A percentile compares a stretch with the other conserved stretches of the same genome.
These are phyloP conservation scores for Asterophora lycoperdoides DNA, from an alignment of 768 basidiomycete genomes.

Conservation along the genomic window DNA sequence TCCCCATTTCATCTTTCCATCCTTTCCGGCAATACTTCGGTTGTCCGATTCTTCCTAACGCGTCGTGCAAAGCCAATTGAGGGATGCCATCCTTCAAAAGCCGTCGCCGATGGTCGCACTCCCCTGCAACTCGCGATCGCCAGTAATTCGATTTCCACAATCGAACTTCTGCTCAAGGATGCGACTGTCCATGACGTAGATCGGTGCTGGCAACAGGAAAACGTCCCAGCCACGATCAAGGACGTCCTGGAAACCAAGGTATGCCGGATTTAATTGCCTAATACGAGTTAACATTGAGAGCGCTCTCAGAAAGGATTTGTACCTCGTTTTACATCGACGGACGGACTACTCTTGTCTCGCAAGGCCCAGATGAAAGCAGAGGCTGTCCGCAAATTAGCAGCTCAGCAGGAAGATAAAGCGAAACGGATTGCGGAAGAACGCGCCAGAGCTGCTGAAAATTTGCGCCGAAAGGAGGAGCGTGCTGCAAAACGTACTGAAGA, in stretches of 20 bases:
- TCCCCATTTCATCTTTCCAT: slow-evolving; percentile 34
- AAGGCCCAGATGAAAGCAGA: slow-evolving; percentile 25
- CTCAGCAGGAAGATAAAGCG: slow-evolving; percentile 17
- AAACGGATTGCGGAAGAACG: slow-evolving; percentile 24
- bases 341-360: slow-evolving; percentile 16
- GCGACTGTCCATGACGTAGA: slow-evolving; percentile 37
- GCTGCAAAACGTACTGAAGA: slow-evolving; percentile 22
- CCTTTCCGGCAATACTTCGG: slow-evolving; percentile 27
- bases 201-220: slow-evolving; percentile 27
- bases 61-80: slow-evolving; percentile 27
- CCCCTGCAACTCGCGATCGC: slow-evolving; percentile 34
- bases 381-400: slow-evolving; percentile 21
- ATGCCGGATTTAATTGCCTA: neutral
- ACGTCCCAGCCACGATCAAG: slow-evolving; percentile 21
- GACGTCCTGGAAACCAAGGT: slow-evolving; percentile 31
- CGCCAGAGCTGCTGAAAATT: slow-evolving; percentile 26
- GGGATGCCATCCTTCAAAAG: slow-evolving; percentile 34
- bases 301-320: slow-evolving; percentile 32
- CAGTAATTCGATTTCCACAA: slow-evolving; percentile 22
- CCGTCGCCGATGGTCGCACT: slow-evolving; percentile 29
- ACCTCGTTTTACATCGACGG: slow-evolving; percentile 16
- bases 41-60: slow-evolving; percentile 30
- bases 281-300: neutral
- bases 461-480: slow-evolving; percentile 26
- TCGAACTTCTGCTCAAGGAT: slow-evolving; percentile 32